A percentile compares a stretch with the other conserved stretches of the same genome.
These are phyloP conservation scores for Lithocarpus polystachyus DNA, from an alignment of 306 rosid genomes.

Conservation along the genomic window DNA sequence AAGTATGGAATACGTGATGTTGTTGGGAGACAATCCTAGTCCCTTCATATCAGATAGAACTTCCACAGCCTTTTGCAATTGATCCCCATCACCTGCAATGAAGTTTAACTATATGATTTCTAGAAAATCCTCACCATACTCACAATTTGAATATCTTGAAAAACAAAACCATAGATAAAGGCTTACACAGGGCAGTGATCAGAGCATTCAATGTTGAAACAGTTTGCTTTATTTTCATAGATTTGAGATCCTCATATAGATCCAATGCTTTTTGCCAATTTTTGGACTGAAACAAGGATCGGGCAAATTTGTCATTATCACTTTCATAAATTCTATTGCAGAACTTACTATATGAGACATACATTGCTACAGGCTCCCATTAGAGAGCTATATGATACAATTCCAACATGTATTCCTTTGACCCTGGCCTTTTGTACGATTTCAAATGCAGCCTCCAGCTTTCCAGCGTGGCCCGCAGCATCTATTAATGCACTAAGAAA, in stretches of 20 bases:
- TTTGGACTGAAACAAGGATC: slow-evolving; percentile 58
- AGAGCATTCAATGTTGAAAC: slow-evolving; percentile 91
- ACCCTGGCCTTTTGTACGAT: slow-evolving; percentile 58
- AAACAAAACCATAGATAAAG: not conserved
- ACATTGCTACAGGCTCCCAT: slow-evolving; percentile 99
- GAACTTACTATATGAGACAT: slow-evolving; percentile 35
- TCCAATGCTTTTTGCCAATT: slow-evolving; percentile 85
- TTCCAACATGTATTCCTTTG: slow-evolving; percentile 62
- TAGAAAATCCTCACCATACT: not conserved
- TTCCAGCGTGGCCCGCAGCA: slow-evolving; percentile 91
- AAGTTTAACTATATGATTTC: slow-evolving; percentile 23
- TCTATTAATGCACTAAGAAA: slow-evolving; percentile 93
- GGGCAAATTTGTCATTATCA: not conserved
- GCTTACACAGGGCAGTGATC: slow-evolving; percentile 93
- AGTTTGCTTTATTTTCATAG: slow-evolving; percentile 47
- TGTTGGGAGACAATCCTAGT: slow-evolving; percentile 72
- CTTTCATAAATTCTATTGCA: not conserved
- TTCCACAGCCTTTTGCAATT: slow-evolving; percentile 78
- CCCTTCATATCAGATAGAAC: slow-evolving; percentile 77
- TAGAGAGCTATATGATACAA: slow-evolving; percentile 78
- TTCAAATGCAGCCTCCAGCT: slow-evolving; percentile 88
- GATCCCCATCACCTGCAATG: slow-evolving; percentile 82
- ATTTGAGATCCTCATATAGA: slow-evolving; percentile 74
- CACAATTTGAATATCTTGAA: not conserved
- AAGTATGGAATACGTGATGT: slow-evolving; percentile 85